A percentile compares a stretch with the other conserved stretches of the same genome.
Evolutionary conservation across 768 basidiomycete genomes (phyloP).

Genomic region (Rhodotorula diobovata): DNA sequence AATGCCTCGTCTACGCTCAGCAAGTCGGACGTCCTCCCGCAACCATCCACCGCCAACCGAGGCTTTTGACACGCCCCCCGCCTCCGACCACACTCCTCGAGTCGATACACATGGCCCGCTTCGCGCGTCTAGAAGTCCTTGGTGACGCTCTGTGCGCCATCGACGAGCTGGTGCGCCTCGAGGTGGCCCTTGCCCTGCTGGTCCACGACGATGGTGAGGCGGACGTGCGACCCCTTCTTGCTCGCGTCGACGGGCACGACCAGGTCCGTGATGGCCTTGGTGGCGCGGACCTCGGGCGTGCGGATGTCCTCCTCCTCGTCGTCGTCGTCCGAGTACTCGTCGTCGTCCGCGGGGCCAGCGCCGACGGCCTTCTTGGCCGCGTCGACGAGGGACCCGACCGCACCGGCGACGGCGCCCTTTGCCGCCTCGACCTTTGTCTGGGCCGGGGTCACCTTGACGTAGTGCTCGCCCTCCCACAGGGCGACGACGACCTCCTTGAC

Average conservation of each 20-base stretch:
- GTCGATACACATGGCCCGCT: too few species aligned
- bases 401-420: constrained; percentile 14
- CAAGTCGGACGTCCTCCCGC: too few species aligned
- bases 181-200: constrained; percentile 38
- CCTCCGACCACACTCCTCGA: too few species aligned
- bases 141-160: constrained; percentile 25
- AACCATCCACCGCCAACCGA: too few species aligned
- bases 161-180: constrained; percentile 35
- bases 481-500: constrained; percentile 42
- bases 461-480: constrained; percentile 44
- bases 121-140: constrained; percentile 23
- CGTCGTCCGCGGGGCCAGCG: constrained; percentile 39
- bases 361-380: constrained; percentile 29
- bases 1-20: too few species aligned
- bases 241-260: constrained; percentile 38
- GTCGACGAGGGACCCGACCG: constrained; percentile 5
- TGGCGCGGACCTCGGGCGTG: constrained; percentile 39
- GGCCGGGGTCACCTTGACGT: constrained; percentile 30
- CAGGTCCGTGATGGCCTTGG: constrained; percentile 39
- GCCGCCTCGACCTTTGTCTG: constrained; percentile 33
- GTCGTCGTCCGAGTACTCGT: constrained; percentile 37
- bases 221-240: constrained; percentile 29
- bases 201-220: constrained; percentile 40
- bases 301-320: constrained; percentile 44
- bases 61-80: too few species aligned